Percentiles rank a stretch among this genome's conserved stretches.
Evolutionary conservation across 2,329 filamentous ascomycete species (phyloP).

Genomic region (Paecilomyces formosus): DNA sequence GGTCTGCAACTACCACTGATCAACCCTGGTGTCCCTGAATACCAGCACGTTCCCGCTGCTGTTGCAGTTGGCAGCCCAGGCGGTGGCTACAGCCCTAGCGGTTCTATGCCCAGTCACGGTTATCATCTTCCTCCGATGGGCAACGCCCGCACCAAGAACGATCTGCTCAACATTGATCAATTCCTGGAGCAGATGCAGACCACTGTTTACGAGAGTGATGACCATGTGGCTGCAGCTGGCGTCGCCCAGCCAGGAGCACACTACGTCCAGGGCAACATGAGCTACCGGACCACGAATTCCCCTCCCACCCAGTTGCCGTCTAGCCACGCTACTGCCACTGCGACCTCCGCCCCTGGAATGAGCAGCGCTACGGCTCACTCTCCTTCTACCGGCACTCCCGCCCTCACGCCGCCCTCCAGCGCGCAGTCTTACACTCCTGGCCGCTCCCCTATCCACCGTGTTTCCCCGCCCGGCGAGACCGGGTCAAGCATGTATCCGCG

Average conservation of each 20-base stretch:
- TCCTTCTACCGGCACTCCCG: constrained; percentile 49
- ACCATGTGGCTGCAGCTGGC: constrained; percentile 68
- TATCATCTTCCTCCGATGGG: constrained; percentile 84
- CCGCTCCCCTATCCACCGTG: constrained; percentile 51
- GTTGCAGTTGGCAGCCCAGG: constrained; percentile 47
- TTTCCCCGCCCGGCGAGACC: constrained; percentile 43
- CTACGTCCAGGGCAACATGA: constrained; percentile 48
- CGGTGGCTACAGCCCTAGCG: constrained; percentile 47
- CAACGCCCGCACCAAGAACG: constrained; percentile 85
- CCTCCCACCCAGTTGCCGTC: constrained; percentile 40
- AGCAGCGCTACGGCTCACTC: constrained; percentile 34
- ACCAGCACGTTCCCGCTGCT: constrained; percentile 45
- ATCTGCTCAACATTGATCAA: constrained; percentile 87
- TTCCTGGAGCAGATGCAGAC: constrained; percentile 94
- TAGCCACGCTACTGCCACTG: constrained; percentile 31
- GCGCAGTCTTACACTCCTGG: constrained; percentile 57
- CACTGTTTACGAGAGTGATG: constrained; percentile 90
- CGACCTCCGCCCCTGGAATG: constrained; percentile 32
- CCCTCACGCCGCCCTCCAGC: constrained; percentile 55
- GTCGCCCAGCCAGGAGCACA: constrained; percentile 68
- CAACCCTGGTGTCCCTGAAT: constrained; percentile 48
- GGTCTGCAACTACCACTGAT: constrained; percentile 57
- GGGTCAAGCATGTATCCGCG: constrained; percentile 55
- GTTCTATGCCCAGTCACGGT: constrained; percentile 62
- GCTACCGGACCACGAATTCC: constrained; percentile 51